These are phyloP conservation scores for Fistulinella prunicolor DNA, from an alignment of 768 basidiomycete genomes.

Conservation along the genomic window DNA sequence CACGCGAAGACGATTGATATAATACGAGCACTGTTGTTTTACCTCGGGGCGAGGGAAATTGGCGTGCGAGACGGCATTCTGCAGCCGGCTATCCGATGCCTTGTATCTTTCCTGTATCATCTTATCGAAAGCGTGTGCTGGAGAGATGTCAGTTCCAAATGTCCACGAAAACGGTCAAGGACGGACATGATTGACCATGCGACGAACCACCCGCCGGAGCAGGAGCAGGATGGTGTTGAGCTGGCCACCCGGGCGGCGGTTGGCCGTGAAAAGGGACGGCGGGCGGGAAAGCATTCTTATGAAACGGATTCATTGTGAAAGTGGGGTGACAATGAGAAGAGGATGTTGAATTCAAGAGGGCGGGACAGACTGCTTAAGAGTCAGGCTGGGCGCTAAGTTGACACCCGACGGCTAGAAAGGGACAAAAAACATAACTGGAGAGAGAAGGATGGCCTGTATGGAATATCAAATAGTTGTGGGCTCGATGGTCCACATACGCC, in stretches of 20 bases:
- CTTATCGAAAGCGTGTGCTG: conserved; percentile 9
- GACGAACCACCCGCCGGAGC: no score
- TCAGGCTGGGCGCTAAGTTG: no score
- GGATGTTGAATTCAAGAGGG: no score
- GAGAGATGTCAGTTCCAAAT: neutral
- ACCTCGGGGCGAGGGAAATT: neutral
- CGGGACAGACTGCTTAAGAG: no score
- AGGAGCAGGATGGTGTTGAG: neutral
- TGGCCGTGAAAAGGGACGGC: no score
- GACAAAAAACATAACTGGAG: neutral
- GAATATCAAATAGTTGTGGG: conserved; percentile 3
- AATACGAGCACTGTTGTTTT: conserved; percentile 1
- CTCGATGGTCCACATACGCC: no score
- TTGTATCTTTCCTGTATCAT: neutral
- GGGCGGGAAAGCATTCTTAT: no score
- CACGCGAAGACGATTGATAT: conserved; percentile 14
- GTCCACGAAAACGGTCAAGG: neutral
- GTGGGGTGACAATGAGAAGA: no score
- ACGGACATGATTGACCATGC: conserved; percentile 10
- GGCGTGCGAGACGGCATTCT: conserved; percentile 2
- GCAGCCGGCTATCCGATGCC: neutral
- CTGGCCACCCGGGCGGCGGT: no score
- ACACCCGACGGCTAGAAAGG: no score
- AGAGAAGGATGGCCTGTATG: conserved; percentile 2
- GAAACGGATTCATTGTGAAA: no score